Base-by-base conservation (phyloP, 345 rosid genomes). In the Aquilaria yunnanensis region DNA sequence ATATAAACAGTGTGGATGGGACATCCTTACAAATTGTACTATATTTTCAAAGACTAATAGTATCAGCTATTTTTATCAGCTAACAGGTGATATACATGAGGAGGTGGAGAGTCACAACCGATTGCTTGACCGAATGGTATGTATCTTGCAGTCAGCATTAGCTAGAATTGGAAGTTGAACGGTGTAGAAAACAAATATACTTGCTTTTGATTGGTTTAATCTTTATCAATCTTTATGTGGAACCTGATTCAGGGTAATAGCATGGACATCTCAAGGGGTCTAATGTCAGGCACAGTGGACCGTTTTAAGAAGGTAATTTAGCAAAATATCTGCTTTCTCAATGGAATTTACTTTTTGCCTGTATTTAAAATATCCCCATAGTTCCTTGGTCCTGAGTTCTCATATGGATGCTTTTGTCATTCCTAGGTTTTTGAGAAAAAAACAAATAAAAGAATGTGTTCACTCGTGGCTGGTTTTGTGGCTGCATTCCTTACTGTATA, bases 31-130 rank as follows among this genome's bases (percentile, higher is more conserved):
- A 14, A 10, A 3, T 52, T 52, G 55, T 52, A 23, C 23, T 48
- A 48, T 48, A 48, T 48, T 14, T 10, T 23, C 23, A 23, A 23
- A 23, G 23, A 23, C 23, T 23, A 23, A 23, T 23, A 23, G 23
- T 23, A 23, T 23, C 23, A 23, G 23, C 23, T 23, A 1, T 61
- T 52, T 16, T 60, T 58, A 47, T 32, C 75, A 93, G 96, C 73
- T 93, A 69, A 90, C 98, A 14, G 95, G 89, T 64, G 96, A 90
- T 65, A 80, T 88, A 76, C 90, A 90, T 30, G 90, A 86, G 62
- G 97, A 86, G 80, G 97, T 85, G 55, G 98, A 93, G 80, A 81
- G 69, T 70, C 98, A 90, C 70, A 90, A 88, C 60, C 92, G 81
- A 57, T 59, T 93, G 79, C 96, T 88, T 14, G 96, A 85, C 70